Base-by-base conservation (phyloP, 768 basidiomycete species). In the Boletellus sp. region DNA sequence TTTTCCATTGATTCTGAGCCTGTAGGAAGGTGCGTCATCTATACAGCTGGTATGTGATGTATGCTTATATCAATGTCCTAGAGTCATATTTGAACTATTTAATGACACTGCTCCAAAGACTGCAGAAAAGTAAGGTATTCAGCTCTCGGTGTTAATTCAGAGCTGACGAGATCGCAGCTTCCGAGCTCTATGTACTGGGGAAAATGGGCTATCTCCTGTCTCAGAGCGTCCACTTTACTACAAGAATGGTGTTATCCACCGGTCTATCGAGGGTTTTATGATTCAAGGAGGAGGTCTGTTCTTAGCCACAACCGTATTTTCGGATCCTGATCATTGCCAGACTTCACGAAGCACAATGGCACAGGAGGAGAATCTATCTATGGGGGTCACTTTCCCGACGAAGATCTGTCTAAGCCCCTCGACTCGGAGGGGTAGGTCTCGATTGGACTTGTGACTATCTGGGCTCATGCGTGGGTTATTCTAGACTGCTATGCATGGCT, bases 401-500 rank as follows among this genome's bases (percentile, higher is more conserved):
- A 94, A 67, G 80, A 90, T 62, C 70, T 92, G 28, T 71, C 73
- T 36, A 75, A 73, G 28, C 73, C 79, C 0, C 68, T 90, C 19
- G 86, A 92, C 55, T 66, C 79, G 0, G 78, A 81, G 61, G 90
- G 84, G 70, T 81, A 31, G 45, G 75, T 69, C 20, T 55, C 33
- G 37, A 34, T 48, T n/a, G 5, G 10, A 16, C 6, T 15, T 4
- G 12, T 26, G n/a, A 38, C 19, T 12, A 13, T 42, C 20, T 28
- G n/a, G 10, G 22, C 31, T 46, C 2, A 51, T 33, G 6, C 35
- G 22, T 33, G 15, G 16, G 20, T 35, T 37, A 16, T 22, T 39
- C n/a, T 56, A 84, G 82, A 12, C 70, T 94, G 23, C 72, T 95
- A 11, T 90, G 89, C 59, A 95, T 94, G 93, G 92, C 92, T 10